Percentiles rank a stretch among this genome's conserved stretches.
These are phyloP conservation scores for Scheffersomyces amazonensis DNA, from an alignment of 805 yeast species.

Conservation along the genomic window DNA sequence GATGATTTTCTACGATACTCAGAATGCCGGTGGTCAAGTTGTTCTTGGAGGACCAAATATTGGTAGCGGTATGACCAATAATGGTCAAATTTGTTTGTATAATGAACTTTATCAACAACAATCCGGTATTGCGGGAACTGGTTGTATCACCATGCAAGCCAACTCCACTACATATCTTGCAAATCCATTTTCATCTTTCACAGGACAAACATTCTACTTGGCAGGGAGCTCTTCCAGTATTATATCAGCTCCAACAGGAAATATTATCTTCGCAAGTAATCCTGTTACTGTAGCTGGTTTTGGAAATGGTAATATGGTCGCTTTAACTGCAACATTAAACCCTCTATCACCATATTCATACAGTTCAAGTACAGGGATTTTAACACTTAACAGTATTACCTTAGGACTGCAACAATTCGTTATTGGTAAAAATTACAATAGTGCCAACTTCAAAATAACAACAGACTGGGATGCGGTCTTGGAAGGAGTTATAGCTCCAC, in stretches of 20 bases:
- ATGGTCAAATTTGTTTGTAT: conserved; percentile 24
- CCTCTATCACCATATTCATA: conserved; percentile 4
- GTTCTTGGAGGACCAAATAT: conserved; percentile 10
- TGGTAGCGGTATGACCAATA: conserved; percentile 11
- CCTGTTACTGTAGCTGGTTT: conserved; percentile 15
- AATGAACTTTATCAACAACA: conserved; percentile 20
- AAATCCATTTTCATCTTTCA: conserved; percentile 5
- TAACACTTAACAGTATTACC: conserved; percentile 12
- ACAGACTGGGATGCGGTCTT: conserved; percentile 16
- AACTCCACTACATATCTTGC: conserved; percentile 8
- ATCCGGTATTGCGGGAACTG: conserved; percentile 20
- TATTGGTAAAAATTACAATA: conserved; percentile 22
- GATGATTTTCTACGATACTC: conserved; percentile 11
- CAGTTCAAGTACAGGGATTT: conserved; percentile 15
- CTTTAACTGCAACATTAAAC: not conserved
- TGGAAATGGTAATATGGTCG: conserved; percentile 16
- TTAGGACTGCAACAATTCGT: conserved; percentile 10
- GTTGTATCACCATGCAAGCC: conserved; percentile 21
- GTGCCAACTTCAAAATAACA: conserved; percentile 7
- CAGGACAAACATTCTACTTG: conserved; percentile 13
- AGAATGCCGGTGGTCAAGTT: conserved; percentile 10
- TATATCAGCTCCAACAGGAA: conserved; percentile 1
- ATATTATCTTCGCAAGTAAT: conserved; percentile 1
- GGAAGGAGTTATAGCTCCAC: conserved; percentile 10
- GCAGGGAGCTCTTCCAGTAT: conserved; percentile 9